Evolutionary conservation across 495 filamentous ascomycete species (phyloP), one percentile per base, ranked within the genome.

Genomic region (Collariella sp.): DNA sequence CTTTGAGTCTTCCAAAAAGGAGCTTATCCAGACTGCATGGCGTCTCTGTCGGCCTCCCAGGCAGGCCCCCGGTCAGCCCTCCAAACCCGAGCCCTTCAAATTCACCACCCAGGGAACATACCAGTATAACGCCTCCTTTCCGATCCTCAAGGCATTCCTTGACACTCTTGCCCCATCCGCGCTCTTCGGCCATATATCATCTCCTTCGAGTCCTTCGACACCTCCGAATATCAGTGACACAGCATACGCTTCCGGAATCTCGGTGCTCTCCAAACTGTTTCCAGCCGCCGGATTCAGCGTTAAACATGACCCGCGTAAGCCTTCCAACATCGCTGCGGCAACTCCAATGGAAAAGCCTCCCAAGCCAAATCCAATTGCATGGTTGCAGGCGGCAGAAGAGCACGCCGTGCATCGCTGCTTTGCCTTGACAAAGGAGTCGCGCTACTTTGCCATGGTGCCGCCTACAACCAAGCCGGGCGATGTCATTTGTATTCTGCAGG

Each of bases 361-460:
- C 42, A 46, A 44, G 38, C 23, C 23, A 13, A 55, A 49, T 29
- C 35, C 53, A 3, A 34, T 46, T n/a, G 19, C 45, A 15, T 55
- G 53, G 53, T 33, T 55, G 15, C 53, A 55, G 18, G 53, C 45
- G 11, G 53, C 53, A 18, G 53, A 55, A 36, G 45, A 50, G 18
- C 44, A 55, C 33, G 24, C 35, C 35, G 46, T 55, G 24, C 53
- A 55, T 26, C 53, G 53, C 26, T 55, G 53, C 46, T 42, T 55
- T 26, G 53, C 45, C n/a, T 35, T 55, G 13, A 31, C 53, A 7
- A 49, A 49, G 26, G 43, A 55, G 22, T 22, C 22, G 23, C 11
- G 53, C 35, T 49, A 42, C 46, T 55, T 55, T 42, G 53, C 53
- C 12, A 26, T 55, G 46, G 45, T 55, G n/a, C 53, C 53, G 24